Evolutionary conservation across 176 grass and related monocot species (phyloP).

Genomic region (Poa pratensis): DNA sequence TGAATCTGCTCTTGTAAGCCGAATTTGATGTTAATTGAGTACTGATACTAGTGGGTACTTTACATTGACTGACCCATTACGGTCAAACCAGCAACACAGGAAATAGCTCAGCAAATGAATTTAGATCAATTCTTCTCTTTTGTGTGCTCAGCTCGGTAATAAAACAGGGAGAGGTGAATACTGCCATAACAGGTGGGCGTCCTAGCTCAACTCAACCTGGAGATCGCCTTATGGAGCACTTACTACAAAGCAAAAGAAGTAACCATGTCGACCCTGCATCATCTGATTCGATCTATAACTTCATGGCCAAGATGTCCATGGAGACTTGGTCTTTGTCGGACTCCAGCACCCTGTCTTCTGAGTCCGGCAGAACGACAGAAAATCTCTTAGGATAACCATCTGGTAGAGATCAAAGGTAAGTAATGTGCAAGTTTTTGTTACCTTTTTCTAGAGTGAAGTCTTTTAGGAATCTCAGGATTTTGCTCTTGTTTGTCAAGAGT

Average conservation of each 20-base stretch:
- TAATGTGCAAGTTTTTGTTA: background rate
- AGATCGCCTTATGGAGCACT: background rate
- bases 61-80: too few relatives aligned
- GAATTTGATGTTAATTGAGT: too few relatives aligned
- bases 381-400: background rate
- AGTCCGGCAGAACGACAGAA: background rate
- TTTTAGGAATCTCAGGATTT: slow-evolving; percentile 60
- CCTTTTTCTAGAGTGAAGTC: slow-evolving; percentile 61
- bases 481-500: slow-evolving; percentile 62
- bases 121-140: background rate
- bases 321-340: slow-evolving; percentile 53
- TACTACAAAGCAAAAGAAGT: background rate
- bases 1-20: too few relatives aligned
- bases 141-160: background rate
- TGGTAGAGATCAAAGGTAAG: background rate
- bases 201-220: background rate
- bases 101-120: background rate
- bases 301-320: slow-evolving; percentile 38
- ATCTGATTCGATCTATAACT: background rate
- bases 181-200: background rate
- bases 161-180: background rate
- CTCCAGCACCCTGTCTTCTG: slow-evolving; percentile 62
- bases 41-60: too few relatives aligned
- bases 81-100: background rate
- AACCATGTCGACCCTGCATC: background rate